Conservation (phyloP, 2,329 filamentous ascomycete species). For the Verticillium albo-atrum region DNA sequence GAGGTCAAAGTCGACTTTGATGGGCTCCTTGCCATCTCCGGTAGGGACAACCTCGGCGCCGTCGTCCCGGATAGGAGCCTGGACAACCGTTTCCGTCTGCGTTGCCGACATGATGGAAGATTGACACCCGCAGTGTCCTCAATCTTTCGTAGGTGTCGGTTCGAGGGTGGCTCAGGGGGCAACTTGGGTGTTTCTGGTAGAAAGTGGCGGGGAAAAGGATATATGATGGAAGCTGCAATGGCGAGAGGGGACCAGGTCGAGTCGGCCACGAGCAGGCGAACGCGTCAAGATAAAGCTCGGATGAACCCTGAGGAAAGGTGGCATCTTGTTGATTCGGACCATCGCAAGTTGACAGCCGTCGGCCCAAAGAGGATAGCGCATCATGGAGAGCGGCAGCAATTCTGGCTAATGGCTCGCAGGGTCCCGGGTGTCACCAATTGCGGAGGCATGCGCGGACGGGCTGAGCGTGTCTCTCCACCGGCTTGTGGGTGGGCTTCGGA, state of each 20-base stretch:
- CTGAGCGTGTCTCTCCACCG: not conserved
- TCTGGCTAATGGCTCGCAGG: not conserved
- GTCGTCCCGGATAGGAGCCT: not conserved
- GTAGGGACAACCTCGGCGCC: not conserved
- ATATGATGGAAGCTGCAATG: not conserved
- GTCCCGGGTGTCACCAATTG: not conserved
- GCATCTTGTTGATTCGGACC: not conserved
- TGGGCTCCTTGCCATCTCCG: not conserved
- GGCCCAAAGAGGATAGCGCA: not conserved
- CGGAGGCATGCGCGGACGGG: not conserved
- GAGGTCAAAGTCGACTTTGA: slow-evolving; percentile 10
- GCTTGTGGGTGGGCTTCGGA: not conserved
- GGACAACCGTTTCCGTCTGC: not conserved
- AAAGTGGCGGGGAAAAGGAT: not conserved
- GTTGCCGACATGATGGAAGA: not conserved
- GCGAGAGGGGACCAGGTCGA: not conserved
- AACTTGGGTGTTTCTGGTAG: not conserved
- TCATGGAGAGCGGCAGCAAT: not conserved
- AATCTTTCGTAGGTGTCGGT: not conserved
- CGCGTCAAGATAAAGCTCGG: not conserved
- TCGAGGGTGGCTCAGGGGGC: not conserved
- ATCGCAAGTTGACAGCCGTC: not conserved
- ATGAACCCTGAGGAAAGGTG: not conserved
- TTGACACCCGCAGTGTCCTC: not conserved
- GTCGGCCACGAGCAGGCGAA: not conserved